Evolutionary conservation across 2,329 filamentous ascomycete genomes (phyloP).

Genomic region (Oidium heveae): DNA sequence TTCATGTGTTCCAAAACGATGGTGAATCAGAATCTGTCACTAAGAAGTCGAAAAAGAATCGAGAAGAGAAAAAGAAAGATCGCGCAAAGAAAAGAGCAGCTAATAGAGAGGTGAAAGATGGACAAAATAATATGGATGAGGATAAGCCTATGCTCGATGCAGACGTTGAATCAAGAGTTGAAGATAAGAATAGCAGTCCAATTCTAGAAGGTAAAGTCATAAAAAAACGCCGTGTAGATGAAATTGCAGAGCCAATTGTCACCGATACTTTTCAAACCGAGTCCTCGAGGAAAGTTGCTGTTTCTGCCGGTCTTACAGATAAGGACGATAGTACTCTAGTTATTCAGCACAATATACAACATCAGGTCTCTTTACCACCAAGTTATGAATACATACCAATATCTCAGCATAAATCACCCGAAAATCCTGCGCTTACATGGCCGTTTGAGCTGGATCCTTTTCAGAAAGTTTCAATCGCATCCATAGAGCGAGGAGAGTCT

Average conservation of each 20-base stretch:
- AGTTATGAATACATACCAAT: slow-evolving; percentile 92
- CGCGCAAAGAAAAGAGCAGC: slow-evolving; percentile 68
- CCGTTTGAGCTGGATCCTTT: slow-evolving; percentile 90
- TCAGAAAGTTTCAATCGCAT: slow-evolving; percentile 81
- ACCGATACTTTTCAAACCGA: slow-evolving; percentile 90
- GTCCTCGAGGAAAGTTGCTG: slow-evolving; percentile 71
- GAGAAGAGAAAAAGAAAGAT: slow-evolving; percentile 21
- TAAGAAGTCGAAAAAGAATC: slow-evolving; percentile 15
- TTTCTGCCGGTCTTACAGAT: slow-evolving; percentile 16
- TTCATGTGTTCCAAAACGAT: slow-evolving; percentile 56
- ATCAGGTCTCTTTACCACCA: slow-evolving; percentile 85
- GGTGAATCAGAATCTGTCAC: slow-evolving; percentile 18
- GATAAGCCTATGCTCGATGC: slow-evolving; percentile 33
- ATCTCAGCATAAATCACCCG: slow-evolving; percentile 75
- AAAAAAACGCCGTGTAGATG: slow-evolving; percentile 40
- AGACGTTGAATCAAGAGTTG: background rate
- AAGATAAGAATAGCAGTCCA: slow-evolving; percentile 16
- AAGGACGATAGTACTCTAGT: slow-evolving; percentile 34
- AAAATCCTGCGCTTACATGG: slow-evolving; percentile 60
- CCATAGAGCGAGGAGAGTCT: slow-evolving; percentile 89
- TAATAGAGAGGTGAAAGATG: slow-evolving; percentile 46
- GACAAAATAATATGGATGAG: slow-evolving; percentile 31
- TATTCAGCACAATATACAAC: slow-evolving; percentile 89
- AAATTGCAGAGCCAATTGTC: slow-evolving; percentile 51
- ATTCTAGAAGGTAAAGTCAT: slow-evolving; percentile 23